Base-by-base conservation (phyloP, 768 basidiomycete genomes). In the Calocybe gangraenosa region DNA sequence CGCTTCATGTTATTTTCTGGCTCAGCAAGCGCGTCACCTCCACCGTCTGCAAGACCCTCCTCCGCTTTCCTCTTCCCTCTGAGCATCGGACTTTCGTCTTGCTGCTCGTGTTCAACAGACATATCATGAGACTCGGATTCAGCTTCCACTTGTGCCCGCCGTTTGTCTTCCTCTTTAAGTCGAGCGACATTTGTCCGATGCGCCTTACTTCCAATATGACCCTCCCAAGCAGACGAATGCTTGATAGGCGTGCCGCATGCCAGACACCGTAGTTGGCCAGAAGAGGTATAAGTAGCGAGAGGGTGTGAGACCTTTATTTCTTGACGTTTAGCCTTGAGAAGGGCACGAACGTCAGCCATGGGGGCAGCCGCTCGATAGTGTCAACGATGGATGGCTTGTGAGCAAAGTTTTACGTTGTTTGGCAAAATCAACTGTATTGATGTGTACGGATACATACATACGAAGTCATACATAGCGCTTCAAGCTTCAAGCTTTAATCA, bases 211-310 rank as follows among this genome's bases (percentile, higher is more conserved):
- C 84, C 88, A 15, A 92, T 61, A 64, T 92, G 89, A 17, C 89
- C 87, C 48, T 89, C 81, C 89, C 89, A 92, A n/a, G 85, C 84
- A 19, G 84, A 79, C 2, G 86, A 75, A 56, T 89, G 80, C 56
- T 90, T 92, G 46, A 92, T 72, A 15, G 64, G 46, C 9, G 68
- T 74, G 1, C 71, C 71, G 57, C 89, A 92, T 19, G 80, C 75
- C 3, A 69, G 56, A 54, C 89, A 92, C 46, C 80, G 77, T 21
- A 92, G 70, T 57, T 86, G 82, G 37, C 87, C 86, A 20, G 66
- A 65, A 3, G 76, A 54, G 19, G 65, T 78, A 58, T 92, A 92
- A 3, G 81, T 64, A 5, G 89, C 89, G 34, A 82, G 70, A 1
- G 86, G 85, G 56, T 92, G 90, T 21, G 70, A 68, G 44, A 92